Base-by-base conservation (phyloP, 345 rosid genomes). In the Theobroma cacao region DNA sequence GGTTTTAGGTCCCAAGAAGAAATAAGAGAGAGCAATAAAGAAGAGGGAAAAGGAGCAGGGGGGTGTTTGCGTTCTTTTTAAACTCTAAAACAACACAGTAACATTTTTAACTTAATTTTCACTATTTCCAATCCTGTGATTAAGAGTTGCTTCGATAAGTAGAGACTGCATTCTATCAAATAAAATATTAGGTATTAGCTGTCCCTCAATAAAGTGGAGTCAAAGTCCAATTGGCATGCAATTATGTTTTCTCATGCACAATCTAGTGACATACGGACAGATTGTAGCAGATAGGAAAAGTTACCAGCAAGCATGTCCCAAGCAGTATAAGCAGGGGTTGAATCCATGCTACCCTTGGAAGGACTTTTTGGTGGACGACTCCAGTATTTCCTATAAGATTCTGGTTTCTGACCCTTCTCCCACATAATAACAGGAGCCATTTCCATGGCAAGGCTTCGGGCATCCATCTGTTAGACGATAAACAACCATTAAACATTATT, bases 261-360 rank as follows among this genome's bases (percentile, higher is more conserved):
- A 48, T 48, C 12, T 1, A 28, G 40, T n/a, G 24, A 64, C 9
- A 36, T 11, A 73, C 2, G 50, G 7, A 7, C n/a, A 56, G 10
- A 17, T 10, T 2, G 33, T 31, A 33, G 75, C 45, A n/a, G 26
- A 38, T 20, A 66, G 22, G 15, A 69, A 14, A 31, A 41, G 86
- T 78, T 77, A 93, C 99, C 98, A 77, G 91, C 87, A 80, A 95
- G 97, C 89, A 95, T 80, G 86, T 95, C 97, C 94, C 95, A 90
- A 50, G 91, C 78, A 83, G 86, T 86, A 80, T 86, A 83, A 82
- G 86, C 75, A 80, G 89, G 82, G 74, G 81, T 52, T 24, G 80
- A 69, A 79, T 90, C 91, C 74, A 62, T 81, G 79, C 85, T 86
- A 45, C 81, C 89, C 82, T 86, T 87, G 2, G 86, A 71, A 77